Conservation (phyloP, 352 stramenopile genomes). For the Globisporangium okanoganense region DNA sequence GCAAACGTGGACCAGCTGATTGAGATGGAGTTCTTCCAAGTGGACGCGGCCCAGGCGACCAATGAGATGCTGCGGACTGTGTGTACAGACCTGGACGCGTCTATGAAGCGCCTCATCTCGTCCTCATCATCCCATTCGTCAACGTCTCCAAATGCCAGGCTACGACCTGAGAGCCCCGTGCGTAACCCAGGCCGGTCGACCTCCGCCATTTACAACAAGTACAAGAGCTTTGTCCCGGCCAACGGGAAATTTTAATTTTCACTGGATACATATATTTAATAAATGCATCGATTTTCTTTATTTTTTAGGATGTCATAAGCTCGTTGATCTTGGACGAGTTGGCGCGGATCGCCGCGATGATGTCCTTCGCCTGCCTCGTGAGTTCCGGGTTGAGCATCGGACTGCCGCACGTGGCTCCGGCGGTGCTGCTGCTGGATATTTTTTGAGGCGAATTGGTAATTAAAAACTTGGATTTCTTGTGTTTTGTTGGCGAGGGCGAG, state of each 20-base stretch:
- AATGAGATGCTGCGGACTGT: conserved; percentile 54
- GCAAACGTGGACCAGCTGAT: conserved; percentile 26
- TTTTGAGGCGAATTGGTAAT: conserved; percentile 2
- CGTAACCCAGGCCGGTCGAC: neutral
- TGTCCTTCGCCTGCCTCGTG: conserved; percentile 47
- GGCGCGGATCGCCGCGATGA: conserved; percentile 49
- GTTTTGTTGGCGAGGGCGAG: conserved; percentile 15
- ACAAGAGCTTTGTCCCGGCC: neutral
- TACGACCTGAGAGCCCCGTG: neutral
- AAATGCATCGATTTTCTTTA: neutral
- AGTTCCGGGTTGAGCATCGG: conserved; percentile 51
- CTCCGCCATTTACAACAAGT: neutral
- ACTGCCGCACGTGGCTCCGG: conserved; percentile 12
- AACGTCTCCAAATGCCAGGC: neutral
- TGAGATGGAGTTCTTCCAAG: conserved; percentile 44
- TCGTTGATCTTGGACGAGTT: conserved; percentile 80
- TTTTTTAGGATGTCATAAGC: conserved; percentile 26
- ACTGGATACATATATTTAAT: neutral
- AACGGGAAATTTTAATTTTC: neutral
- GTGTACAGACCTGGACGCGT: conserved; percentile 55
- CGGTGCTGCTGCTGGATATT: neutral
- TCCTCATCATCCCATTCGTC: neutral
- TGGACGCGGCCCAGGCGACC: conserved; percentile 42
- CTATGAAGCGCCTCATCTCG: conserved; percentile 27
- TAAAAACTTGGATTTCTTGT: conserved; percentile 4